phyloP scores from a whole-genome alignment of 345 rosid genomes.

The Syzygium aromaticum region DNA sequence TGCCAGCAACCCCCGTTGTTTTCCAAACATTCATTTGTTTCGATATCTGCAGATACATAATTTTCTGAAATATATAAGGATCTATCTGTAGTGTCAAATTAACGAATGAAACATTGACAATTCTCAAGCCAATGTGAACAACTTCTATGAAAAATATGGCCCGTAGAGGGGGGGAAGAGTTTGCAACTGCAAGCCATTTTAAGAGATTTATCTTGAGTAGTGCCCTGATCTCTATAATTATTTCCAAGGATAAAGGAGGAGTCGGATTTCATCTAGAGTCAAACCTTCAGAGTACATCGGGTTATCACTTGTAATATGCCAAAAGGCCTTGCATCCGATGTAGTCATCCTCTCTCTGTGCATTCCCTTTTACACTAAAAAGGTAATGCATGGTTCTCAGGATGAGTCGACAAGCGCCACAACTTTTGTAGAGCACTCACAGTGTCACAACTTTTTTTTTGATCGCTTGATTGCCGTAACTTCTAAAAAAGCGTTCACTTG shows the following conservation, averaged over 20 bases:
- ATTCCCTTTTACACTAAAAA: not conserved
- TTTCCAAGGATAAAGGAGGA: not conserved
- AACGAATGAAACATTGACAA: not conserved
- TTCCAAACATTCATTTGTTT: conserved; percentile 87
- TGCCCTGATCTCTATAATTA: not conserved
- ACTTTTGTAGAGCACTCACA: too few species aligned
- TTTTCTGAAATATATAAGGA: not conserved
- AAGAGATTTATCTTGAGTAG: not conserved
- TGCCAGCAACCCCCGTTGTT: conserved; percentile 98
- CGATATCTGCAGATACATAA: conserved; percentile 42
- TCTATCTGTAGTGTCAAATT: not conserved
- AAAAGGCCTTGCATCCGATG: not conserved
- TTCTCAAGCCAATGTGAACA: not conserved
- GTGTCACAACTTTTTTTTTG: too few species aligned
- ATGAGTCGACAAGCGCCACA: too few species aligned
- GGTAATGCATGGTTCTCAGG: not conserved
- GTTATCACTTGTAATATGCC: not conserved
- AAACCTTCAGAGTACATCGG: not conserved
- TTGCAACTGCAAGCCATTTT: not conserved
- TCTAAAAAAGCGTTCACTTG: too few species aligned
- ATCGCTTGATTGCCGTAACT: too few species aligned
- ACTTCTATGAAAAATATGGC: not conserved
- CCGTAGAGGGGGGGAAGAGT: not conserved
- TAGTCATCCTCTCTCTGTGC: not conserved
- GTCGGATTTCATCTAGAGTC: not conserved